Percentiles rank a stretch among this genome's conserved stretches.
Conservation (phyloP, 495 filamentous ascomycete species). For the Beverwykella pulmonaria region DNA sequence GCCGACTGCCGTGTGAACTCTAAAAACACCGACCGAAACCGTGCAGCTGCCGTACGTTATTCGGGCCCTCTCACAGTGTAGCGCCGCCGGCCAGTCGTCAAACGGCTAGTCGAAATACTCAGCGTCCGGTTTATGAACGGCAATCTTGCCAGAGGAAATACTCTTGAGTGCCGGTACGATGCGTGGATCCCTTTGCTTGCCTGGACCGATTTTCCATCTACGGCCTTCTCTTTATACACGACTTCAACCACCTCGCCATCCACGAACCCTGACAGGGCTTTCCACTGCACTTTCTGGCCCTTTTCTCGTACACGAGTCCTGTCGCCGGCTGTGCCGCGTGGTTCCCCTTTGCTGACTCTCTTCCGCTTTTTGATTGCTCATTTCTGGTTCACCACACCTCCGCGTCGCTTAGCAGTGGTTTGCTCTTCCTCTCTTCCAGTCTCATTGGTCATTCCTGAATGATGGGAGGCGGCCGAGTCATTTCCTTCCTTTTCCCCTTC, state of each 20-base stretch:
- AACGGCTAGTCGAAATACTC: constrained; percentile 44
- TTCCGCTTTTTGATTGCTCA: constrained; percentile 42
- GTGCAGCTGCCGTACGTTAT: constrained; percentile 10
- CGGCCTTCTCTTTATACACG: constrained; percentile 40
- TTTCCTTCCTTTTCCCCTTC: constrained; percentile 2
- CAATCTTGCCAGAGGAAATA: constrained; percentile 42
- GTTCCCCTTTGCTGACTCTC: constrained; percentile 24
- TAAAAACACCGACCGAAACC: constrained; percentile 6
- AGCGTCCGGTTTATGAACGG: constrained; percentile 45
- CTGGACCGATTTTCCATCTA: constrained; percentile 43
- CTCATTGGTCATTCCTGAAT: constrained; percentile 1
- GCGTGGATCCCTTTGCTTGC: constrained; percentile 42
- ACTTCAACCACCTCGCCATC: constrained; percentile 45
- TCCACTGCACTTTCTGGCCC: constrained; percentile 44
- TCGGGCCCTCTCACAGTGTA: neutral
- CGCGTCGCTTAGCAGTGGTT: constrained; percentile 38
- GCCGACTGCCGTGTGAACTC: constrained; percentile 5
- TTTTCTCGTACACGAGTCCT: constrained; percentile 42
- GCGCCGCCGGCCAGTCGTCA: neutral
- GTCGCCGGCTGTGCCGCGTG: constrained; percentile 32
- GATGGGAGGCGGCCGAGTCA: constrained; percentile 15
- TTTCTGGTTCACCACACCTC: constrained; percentile 30
- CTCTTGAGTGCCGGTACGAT: constrained; percentile 45
- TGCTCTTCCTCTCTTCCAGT: constrained; percentile 35
- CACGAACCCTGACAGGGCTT: constrained; percentile 42